These are phyloP conservation scores for Teunomyces stri DNA, from an alignment of 805 yeast species.

Conservation along the genomic window DNA sequence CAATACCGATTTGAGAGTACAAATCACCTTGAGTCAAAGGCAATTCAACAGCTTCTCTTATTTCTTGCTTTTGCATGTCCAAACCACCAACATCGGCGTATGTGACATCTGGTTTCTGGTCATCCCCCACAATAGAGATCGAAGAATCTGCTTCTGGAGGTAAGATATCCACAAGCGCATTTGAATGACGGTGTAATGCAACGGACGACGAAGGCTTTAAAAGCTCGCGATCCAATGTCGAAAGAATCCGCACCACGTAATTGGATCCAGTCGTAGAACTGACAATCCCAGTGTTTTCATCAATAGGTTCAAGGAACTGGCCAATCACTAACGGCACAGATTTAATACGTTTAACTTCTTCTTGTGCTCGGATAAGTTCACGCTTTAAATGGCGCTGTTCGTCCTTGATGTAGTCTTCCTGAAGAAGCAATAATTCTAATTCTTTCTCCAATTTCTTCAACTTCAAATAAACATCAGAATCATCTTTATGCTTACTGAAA, in stretches of 20 bases:
- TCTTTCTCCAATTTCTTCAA: constrained; percentile 90
- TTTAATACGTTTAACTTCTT: constrained; percentile 95
- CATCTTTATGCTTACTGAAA: constrained; percentile 25
- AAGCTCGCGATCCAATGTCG: constrained; percentile 92
- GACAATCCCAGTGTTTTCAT: constrained; percentile 93
- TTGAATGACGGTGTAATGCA: constrained; percentile 97
- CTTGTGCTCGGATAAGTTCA: constrained; percentile 94
- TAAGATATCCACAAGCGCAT: constrained; percentile 92
- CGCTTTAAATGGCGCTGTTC: constrained; percentile 95
- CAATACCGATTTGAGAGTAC: constrained; percentile 96
- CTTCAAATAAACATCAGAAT: constrained; percentile 72
- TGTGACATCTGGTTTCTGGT: constrained; percentile 88
- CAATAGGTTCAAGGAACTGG: constrained; percentile 96
- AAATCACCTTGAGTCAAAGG: constrained; percentile 95
- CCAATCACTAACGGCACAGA: constrained; percentile 98
- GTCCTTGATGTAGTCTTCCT: constrained; percentile 96
- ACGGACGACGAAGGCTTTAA: constrained; percentile 94
- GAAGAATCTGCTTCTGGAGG: constrained; percentile 99
- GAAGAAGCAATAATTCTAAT: constrained; percentile 76
- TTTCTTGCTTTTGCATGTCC: constrained; percentile 99
- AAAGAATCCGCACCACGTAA: constrained; percentile 90
- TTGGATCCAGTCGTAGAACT: constrained; percentile 97
- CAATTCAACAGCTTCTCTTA: constrained; percentile 96
- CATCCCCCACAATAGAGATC: constrained; percentile 90
- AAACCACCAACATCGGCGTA: constrained; percentile 98